Base-by-base conservation (phyloP, 768 basidiomycete genomes). In the Strobilomyces echinocephalus region DNA sequence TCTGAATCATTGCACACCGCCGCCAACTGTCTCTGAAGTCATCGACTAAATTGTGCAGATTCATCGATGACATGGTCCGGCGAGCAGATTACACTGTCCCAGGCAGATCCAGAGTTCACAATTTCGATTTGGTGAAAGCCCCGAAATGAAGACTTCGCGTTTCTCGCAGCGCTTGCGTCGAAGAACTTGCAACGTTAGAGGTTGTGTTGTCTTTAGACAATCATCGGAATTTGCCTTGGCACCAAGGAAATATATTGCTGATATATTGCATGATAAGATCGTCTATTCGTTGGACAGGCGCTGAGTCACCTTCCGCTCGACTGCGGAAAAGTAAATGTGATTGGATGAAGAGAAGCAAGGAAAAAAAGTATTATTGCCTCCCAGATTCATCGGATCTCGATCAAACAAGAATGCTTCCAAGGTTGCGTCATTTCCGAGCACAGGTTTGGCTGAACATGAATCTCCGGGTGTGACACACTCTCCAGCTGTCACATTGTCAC, bases 361-460 rank as follows among this genome's bases (percentile, higher is more conserved):
- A 31, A 30, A 54, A 53, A 46, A 53, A 30, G 49, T 2, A 35
- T 52, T 45, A 57, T 53, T 55, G 46, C 34, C 26, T 18, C 15
- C 15, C 20, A 52, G 56, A 60, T 56, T 49, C 38, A 36, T 43
- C 20, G 46, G 40, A 49, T 24, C 49, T 56, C 49, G 30, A 46
- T 16, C 36, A 7, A 34, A 52, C 8, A 30, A 12, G 42, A 52
- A 46, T 57, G 34, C 55, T 40, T 46, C 62, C 65, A 56, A 56
- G 15, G 18, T 28, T 35, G 48, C 51, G 56, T 57, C 60, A 59
- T 63, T 57, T 58, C 55, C 49, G 53, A 49, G 42, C 71, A 70
- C 71, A 63, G 69, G 70, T 65, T 67, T 71, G 34, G 0, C 38
- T 46, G 31, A 12, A 52, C 46, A 61, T 51, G 56, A 65, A 57